Conservation (phyloP, 257 asterid species). For the Nicotiana noctiflora region DNA sequence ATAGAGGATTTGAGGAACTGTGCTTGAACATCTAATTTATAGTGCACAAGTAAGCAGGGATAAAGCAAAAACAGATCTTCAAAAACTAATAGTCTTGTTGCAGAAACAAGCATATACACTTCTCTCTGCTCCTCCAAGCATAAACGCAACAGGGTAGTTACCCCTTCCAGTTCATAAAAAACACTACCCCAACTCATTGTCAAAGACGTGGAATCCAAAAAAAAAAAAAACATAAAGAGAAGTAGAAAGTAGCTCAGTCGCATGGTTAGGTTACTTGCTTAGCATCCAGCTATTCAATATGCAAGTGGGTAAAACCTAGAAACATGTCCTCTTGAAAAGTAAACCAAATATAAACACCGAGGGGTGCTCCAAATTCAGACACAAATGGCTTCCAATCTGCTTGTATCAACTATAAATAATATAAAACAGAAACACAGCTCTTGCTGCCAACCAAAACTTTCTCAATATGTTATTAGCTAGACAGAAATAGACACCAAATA, state of each 20-base stretch:
- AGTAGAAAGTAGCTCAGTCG: background rate
- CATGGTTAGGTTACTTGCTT: no score
- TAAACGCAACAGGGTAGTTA: no score
- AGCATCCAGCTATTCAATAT: no score
- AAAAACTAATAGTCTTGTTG: no score
- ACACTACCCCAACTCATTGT: background rate
- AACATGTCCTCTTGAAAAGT: background rate
- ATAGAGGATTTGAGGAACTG: no score
- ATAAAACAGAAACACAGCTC: background rate
- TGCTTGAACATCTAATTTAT: no score
- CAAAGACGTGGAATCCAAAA: background rate
- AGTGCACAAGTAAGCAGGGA: no score
- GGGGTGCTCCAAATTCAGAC: background rate
- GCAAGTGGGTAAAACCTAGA: background rate
- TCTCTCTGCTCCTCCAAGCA: no score
- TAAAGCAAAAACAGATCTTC: no score
- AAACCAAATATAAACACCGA: background rate
- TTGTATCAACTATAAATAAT: background rate
- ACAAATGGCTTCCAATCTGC: background rate
- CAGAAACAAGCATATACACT: no score
- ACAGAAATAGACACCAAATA: background rate
- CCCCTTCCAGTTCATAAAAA: no score
- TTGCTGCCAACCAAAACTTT: background rate
- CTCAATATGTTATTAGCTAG: background rate
- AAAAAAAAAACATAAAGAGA: background rate